Evolutionary conservation across 2,329 filamentous ascomycete species (phyloP).

Genomic region (Chaetothyriales sp.): DNA sequence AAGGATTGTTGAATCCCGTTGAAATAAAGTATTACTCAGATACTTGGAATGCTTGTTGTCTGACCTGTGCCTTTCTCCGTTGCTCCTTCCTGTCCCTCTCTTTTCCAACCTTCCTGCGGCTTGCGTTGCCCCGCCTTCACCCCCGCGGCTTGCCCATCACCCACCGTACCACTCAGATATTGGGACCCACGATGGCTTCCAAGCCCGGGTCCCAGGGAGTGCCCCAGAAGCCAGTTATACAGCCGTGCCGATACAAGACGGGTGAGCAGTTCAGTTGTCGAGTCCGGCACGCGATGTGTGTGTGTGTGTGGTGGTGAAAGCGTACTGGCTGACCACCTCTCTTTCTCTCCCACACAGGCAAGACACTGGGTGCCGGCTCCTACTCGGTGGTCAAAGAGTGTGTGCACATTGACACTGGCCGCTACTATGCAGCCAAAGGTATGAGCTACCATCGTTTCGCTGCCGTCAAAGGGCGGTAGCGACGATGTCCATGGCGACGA

Average conservation of each 20-base stretch:
- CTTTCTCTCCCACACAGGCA: constrained; percentile 33
- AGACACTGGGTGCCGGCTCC: constrained; percentile 88
- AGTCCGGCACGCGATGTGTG: not conserved
- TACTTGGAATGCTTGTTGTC: not conserved
- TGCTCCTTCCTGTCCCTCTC: not conserved
- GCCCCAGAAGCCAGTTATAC: constrained; percentile 46
- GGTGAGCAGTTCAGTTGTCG: constrained; percentile 23
- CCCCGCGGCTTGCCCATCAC: not conserved
- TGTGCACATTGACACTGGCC: constrained; percentile 91
- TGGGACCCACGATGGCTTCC: not conserved
- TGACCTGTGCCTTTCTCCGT: not conserved
- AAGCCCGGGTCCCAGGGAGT: too few species aligned
- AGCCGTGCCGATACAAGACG: constrained; percentile 96
- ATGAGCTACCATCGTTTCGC: not conserved
- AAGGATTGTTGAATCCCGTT: too few species aligned
- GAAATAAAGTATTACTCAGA: too few species aligned
- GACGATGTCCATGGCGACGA: not conserved
- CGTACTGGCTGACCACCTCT: not conserved
- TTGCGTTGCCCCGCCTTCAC: not conserved
- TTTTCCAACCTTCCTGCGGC: not conserved
- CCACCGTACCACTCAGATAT: not conserved
- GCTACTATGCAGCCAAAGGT: constrained; percentile 87
- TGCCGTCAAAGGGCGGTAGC: not conserved
- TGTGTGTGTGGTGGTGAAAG: not conserved
- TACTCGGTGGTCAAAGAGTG: constrained; percentile 99